These are phyloP conservation scores for Kalmusia sp. DNA, from an alignment of 2,329 filamentous ascomycete genomes.

Conservation along the genomic window DNA sequence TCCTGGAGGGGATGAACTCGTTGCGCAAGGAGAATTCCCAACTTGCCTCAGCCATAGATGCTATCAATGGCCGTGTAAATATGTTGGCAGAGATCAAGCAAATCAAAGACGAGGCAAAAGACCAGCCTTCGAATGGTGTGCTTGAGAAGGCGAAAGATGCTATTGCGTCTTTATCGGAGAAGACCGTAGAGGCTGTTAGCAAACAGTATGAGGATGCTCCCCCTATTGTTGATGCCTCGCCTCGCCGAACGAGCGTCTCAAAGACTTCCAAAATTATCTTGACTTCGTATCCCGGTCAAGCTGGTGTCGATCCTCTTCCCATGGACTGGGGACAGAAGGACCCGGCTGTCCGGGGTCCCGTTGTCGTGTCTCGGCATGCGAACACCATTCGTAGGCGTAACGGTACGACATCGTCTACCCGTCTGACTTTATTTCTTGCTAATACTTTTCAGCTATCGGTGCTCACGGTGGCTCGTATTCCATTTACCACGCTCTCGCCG, in stretches of 20 bases:
- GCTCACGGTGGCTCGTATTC: slow-evolving; percentile 91
- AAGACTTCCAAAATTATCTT: slow-evolving; percentile 70
- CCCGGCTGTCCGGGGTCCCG: slow-evolving; percentile 77
- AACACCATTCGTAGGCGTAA: slow-evolving; percentile 82
- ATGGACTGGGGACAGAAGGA: slow-evolving; percentile 88
- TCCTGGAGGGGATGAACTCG: slow-evolving; percentile 62
- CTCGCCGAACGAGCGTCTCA: slow-evolving; percentile 51
- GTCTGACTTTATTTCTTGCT: slow-evolving; percentile 9
- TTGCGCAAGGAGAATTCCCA: slow-evolving; percentile 63
- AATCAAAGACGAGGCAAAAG: slow-evolving; percentile 57
- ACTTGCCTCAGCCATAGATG: slow-evolving; percentile 64
- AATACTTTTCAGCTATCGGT: slow-evolving; percentile 61
- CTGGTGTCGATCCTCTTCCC: slow-evolving; percentile 87
- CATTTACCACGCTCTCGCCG: slow-evolving; percentile 91
- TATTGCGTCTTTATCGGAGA: slow-evolving; percentile 25
- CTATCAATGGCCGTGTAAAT: slow-evolving; percentile 68
- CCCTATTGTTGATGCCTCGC: slow-evolving; percentile 37
- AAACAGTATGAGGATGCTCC: slow-evolving; percentile 48
- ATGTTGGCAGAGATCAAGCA: slow-evolving; percentile 66
- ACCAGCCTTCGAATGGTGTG: slow-evolving; percentile 20
- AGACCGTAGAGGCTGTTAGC: slow-evolving; percentile 48
- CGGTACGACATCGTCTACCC: slow-evolving; percentile 58
- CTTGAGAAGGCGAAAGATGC: slow-evolving; percentile 40
- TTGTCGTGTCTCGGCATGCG: slow-evolving; percentile 80
- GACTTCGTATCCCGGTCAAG: slow-evolving; percentile 91